Evolutionary conservation across 768 basidiomycete genomes (phyloP).

Genomic region (Coprinopsis sp.): DNA sequence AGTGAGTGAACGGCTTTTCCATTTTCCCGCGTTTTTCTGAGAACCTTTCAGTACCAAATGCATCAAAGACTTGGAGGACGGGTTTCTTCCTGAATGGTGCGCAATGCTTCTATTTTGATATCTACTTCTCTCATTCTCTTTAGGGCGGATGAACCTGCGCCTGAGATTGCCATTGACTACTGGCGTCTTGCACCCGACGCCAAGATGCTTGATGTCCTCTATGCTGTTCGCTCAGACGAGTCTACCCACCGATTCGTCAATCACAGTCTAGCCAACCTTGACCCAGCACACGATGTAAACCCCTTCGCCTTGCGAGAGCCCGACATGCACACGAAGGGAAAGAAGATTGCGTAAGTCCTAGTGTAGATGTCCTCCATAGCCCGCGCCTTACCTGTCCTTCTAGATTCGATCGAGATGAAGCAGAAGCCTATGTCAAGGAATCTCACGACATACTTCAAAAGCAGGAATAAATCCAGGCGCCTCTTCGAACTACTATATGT

Average conservation of each 20-base stretch:
- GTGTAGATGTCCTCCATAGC: conserved; percentile 2
- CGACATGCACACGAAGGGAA: conserved; percentile 79
- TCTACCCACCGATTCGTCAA: conserved; percentile 93
- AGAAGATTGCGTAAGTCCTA: conserved; percentile 57
- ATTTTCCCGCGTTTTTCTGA: conserved; percentile 2
- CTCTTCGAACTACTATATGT: not conserved
- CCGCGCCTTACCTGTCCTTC: not conserved
- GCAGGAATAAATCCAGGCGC: conserved; percentile 10
- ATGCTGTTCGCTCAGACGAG: conserved; percentile 91
- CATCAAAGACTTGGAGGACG: conserved; percentile 78
- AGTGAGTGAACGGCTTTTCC: conserved; percentile 48
- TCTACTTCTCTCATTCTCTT: not conserved
- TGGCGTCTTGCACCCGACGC: conserved; percentile 77
- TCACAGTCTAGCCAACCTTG: conserved; percentile 88
- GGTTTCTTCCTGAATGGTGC: conserved; percentile 77
- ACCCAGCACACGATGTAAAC: conserved; percentile 74
- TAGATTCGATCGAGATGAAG: conserved; percentile 67
- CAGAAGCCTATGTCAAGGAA: conserved; percentile 58
- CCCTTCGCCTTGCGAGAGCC: conserved; percentile 89
- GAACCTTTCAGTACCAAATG: conserved; percentile 57
- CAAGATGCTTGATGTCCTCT: conserved; percentile 82
- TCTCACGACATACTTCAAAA: conserved; percentile 51
- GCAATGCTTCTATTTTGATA: conserved; percentile 14
- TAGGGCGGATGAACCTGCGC: conserved; percentile 69
- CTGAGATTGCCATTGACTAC: conserved; percentile 90